Evolutionary conservation across 2,329 filamentous ascomycete genomes (phyloP).

Genomic region (Aspergillus alliaceus): DNA sequence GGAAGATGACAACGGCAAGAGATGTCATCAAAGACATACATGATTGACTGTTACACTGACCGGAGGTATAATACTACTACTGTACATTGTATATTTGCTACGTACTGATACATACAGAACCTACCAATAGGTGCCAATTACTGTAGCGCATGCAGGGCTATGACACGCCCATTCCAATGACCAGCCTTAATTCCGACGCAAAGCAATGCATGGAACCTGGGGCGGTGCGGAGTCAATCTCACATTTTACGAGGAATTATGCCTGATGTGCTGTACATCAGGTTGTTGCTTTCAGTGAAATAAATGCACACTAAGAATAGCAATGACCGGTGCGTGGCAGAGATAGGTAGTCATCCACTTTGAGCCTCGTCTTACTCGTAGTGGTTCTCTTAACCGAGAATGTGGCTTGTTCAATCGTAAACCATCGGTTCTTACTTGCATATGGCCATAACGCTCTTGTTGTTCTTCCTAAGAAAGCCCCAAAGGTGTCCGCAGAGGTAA

Average conservation of each 20-base stretch:
- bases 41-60: neutral
- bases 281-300: neutral
- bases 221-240: neutral
- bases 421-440: neutral
- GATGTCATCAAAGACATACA: neutral
- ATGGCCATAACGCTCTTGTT: neutral
- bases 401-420: neutral
- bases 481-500: neutral
- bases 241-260: neutral
- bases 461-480: neutral
- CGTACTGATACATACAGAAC: neutral
- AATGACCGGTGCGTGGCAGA: neutral
- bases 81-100: neutral
- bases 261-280: neutral
- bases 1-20: neutral
- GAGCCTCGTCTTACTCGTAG: neutral
- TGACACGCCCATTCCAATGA: neutral
- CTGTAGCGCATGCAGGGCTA: neutral
- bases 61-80: neutral
- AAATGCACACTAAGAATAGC: neutral
- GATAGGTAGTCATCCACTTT: neutral
- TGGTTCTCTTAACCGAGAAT: neutral
- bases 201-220: neutral
- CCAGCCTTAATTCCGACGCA: neutral
- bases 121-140: neutral